Evolutionary conservation across 2,329 filamentous ascomycete species (phyloP).

Genomic region (Cladophialophora bantiana): DNA sequence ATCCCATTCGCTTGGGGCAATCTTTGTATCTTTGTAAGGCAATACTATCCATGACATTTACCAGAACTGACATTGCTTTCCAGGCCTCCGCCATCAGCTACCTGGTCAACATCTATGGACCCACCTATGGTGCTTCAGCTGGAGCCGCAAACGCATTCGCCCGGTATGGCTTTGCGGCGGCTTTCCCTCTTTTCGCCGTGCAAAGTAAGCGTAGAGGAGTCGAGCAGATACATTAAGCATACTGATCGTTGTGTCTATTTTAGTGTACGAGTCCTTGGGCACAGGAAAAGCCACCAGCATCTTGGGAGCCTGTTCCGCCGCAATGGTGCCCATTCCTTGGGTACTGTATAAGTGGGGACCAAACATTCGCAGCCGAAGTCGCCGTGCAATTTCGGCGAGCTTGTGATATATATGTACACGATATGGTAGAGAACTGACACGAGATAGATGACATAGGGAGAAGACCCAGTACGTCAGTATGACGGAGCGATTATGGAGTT

Average conservation of each 20-base stretch:
- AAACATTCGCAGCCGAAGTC: constrained; percentile 10
- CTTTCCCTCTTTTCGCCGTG: constrained; percentile 46
- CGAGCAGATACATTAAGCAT: not conserved
- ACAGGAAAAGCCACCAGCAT: constrained; percentile 16
- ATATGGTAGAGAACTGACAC: too few relatives aligned
- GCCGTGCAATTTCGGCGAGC: not conserved
- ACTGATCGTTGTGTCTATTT: not conserved
- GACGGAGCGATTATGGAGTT: not conserved
- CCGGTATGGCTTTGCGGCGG: constrained; percentile 44
- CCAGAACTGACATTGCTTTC: not conserved
- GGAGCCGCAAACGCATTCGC: constrained; percentile 46
- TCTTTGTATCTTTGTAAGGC: constrained; percentile 54
- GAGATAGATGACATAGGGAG: not conserved
- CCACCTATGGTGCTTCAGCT: constrained; percentile 39
- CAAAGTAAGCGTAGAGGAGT: constrained; percentile 24
- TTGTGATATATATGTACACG: not conserved
- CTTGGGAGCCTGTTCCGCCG: constrained; percentile 9
- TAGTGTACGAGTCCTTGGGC: constrained; percentile 11
- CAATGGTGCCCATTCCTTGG: constrained; percentile 15
- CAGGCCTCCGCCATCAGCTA: constrained; percentile 53
- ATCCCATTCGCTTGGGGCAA: constrained; percentile 41
- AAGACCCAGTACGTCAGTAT: not conserved
- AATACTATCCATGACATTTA: not conserved
- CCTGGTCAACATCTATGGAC: constrained; percentile 42
- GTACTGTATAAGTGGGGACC: constrained; percentile 12